These are phyloP conservation scores for Luzula sylvatica DNA, from an alignment of 176 grass and related monocot genomes.

Conservation along the genomic window DNA sequence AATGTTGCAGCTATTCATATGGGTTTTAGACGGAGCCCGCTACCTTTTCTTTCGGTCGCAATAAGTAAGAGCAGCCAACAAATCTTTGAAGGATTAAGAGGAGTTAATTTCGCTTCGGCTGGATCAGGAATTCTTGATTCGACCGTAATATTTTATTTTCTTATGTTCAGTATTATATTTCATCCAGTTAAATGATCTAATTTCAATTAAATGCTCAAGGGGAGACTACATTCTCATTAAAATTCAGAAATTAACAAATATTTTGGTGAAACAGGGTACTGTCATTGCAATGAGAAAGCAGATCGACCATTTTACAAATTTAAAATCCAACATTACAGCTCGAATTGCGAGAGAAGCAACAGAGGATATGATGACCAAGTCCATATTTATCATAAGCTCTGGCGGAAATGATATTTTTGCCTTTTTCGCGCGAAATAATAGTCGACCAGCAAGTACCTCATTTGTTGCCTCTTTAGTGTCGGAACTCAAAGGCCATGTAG, in stretches of 20 bases:
- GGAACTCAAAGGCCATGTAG: conserved; percentile 26
- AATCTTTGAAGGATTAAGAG: conserved; percentile 27
- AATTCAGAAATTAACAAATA: background rate
- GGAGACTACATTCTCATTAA: too few relatives aligned
- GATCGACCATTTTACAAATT: conserved; percentile 31
- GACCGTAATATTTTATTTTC: conserved; percentile 28
- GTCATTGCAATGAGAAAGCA: conserved; percentile 49
- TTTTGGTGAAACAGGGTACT: conserved; percentile 25
- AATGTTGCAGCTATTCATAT: conserved; percentile 28
- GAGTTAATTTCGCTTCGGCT: conserved; percentile 79
- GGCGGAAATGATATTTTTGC: conserved; percentile 77
- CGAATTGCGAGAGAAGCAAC: conserved; percentile 21
- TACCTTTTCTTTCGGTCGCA: conserved; percentile 38
- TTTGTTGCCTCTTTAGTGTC: conserved; percentile 30
- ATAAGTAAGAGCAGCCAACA: conserved; percentile 15
- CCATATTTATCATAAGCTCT: conserved; percentile 52
- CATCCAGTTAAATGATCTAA: too few relatives aligned
- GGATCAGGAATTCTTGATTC: conserved; percentile 45
- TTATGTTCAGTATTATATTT: too few relatives aligned
- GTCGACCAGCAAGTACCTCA: conserved; percentile 18
- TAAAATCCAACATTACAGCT: conserved; percentile 40
- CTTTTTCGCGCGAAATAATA: conserved; percentile 41
- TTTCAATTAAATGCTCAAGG: too few relatives aligned
- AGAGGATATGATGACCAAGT: conserved; percentile 35
- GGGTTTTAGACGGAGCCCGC: conserved; percentile 63